phyloP scores from a whole-genome alignment of 352 stramenopile genomes.

The Pythium rishiriense region DNA sequence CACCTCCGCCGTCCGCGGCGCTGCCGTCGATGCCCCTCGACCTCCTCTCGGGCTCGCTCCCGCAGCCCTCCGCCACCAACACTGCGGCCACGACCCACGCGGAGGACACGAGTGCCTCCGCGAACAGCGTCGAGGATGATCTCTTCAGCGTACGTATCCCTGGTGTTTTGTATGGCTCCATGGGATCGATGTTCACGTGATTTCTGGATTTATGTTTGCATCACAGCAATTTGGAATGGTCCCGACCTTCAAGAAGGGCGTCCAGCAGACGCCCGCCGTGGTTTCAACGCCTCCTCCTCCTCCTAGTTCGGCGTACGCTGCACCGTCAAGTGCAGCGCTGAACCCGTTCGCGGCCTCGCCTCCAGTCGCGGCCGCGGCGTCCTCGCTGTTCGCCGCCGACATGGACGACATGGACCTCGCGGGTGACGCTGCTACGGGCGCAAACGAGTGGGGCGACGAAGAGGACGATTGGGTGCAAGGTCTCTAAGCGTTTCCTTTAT shows the following conservation, averaged over 20 bases:
- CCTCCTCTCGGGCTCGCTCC: constrained; percentile 18
- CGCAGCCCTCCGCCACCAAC: neutral
- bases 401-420: constrained; percentile 54
- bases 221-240: constrained; percentile 84
- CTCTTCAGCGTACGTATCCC: constrained; percentile 74
- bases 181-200: neutral
- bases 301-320: constrained; percentile 17
- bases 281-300: constrained; percentile 26
- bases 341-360: constrained; percentile 28
- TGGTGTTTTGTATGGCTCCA: neutral
- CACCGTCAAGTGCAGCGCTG: constrained; percentile 6
- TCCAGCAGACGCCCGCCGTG: constrained; percentile 27
- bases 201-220: neutral
- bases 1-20: constrained; percentile 12
- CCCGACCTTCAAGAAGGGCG: constrained; percentile 70
- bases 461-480: constrained; percentile 84
- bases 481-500: constrained; percentile 35
- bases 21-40: constrained; percentile 15
- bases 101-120: constrained; percentile 9
- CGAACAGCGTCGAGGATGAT: constrained; percentile 48
- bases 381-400: constrained; percentile 62
- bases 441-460: constrained; percentile 67
- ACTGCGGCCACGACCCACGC: neutral
- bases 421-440: constrained; percentile 27
- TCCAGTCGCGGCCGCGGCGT: constrained; percentile 34